phyloP scores from a whole-genome alignment of 2,329 filamentous ascomycete genomes.

The Triangularia setosa region DNA sequence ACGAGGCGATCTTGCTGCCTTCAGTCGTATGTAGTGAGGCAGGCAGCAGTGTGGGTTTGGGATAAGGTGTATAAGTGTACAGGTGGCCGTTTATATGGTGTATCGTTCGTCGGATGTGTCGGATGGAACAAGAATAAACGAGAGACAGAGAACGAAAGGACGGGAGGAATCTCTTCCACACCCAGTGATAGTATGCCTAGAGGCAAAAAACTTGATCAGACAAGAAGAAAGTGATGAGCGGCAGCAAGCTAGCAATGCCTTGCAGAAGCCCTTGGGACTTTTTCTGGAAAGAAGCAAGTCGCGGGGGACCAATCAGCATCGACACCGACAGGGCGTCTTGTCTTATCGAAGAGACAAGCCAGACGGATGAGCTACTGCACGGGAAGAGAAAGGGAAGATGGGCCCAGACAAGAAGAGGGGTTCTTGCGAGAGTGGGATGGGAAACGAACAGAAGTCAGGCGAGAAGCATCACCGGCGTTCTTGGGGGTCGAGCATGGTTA shows the following conservation, averaged over 20 bases:
- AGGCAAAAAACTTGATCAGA: slow-evolving; percentile 3
- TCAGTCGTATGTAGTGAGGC: not conserved
- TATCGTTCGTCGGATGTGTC: not conserved
- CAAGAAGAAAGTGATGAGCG: not conserved
- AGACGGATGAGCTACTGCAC: not conserved
- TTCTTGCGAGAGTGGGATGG: not conserved
- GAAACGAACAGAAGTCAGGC: not conserved
- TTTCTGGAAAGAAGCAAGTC: slow-evolving; percentile 10
- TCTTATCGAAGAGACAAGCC: not conserved
- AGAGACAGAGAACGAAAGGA: not conserved
- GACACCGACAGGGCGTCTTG: slow-evolving; percentile 1
- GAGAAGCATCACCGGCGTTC: not conserved
- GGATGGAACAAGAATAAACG: not conserved
- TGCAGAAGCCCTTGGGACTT: not conserved
- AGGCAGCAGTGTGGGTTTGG: too few species aligned
- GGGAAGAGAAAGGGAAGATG: not conserved
- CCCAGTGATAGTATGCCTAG: not conserved
- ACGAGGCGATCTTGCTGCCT: not conserved
- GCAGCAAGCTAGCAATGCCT: not conserved
- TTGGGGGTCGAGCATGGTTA: not conserved
- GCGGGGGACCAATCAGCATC: not conserved
- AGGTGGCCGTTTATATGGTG: not conserved
- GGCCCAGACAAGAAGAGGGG: too few species aligned
- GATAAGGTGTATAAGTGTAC: not conserved
- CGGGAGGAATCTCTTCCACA: not conserved